A percentile compares a stretch with the other conserved stretches of the same genome.
These are phyloP conservation scores for Paramarasmius palmivorus DNA, from an alignment of 1,284 basidiomycete genomes.

Conservation along the genomic window DNA sequence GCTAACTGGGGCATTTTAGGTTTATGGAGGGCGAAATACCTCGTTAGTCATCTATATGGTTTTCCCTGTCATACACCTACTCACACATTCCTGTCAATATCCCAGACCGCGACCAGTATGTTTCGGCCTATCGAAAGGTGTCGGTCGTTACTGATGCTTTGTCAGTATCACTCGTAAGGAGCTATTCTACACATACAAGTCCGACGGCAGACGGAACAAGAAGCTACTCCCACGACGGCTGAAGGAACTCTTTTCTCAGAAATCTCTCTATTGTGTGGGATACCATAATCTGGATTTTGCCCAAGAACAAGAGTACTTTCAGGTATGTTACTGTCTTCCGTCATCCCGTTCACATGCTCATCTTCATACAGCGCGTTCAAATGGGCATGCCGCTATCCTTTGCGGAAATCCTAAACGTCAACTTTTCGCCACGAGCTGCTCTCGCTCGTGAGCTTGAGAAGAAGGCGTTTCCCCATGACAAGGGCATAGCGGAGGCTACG, in stretches of 20 bases:
- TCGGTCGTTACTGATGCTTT: not conserved
- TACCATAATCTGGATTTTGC: constrained; percentile 59
- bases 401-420: constrained; percentile 71
- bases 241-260: constrained; percentile 55
- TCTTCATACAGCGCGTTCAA: constrained; percentile 59
- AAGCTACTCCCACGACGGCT: constrained; percentile 50
- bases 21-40: constrained; percentile 61
- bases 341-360: not conserved
- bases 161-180: constrained; percentile 43
- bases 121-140: too few relatives aligned
- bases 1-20: constrained; percentile 28
- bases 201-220: constrained; percentile 17
- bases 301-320: constrained; percentile 74
- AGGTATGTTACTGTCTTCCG: constrained; percentile 35
- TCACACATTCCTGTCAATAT: not conserved
- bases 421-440: constrained; percentile 48
- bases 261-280: constrained; percentile 74
- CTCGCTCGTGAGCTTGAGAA: constrained; percentile 51
- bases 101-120: constrained; percentile 57
- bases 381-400: constrained; percentile 76
- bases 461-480: constrained; percentile 42
- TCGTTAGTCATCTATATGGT: constrained; percentile 27
- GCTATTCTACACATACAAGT: constrained; percentile 50
- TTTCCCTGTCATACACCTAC: not conserved
- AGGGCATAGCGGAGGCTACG: constrained; percentile 34